Evolutionary conservation across 768 basidiomycete genomes (phyloP), one percentile per base, ranked within the genome.

Genomic region (Erythrobasidium yunnanense): DNA sequence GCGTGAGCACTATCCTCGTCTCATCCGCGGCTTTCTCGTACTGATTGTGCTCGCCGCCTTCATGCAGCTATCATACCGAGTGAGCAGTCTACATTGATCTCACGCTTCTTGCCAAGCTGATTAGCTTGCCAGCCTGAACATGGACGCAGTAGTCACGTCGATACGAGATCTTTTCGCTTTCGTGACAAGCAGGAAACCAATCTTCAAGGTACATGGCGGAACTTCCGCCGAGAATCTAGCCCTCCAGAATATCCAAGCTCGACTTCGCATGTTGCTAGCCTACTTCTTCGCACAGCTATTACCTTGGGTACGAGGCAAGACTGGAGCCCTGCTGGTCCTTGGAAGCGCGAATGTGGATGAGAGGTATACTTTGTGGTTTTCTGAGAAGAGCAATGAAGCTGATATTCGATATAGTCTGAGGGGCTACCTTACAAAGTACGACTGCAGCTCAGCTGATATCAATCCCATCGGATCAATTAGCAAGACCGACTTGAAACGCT

Each of bases 271-370:
- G 95, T 87, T 99, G 2, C 76, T 97, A 18, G 82, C 90, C 0
- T 97, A 97, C 74, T 77, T 95, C 77, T 96, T 97, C 70, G 92
- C 93, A 6, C 93, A 96, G 73, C 83, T 97, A 2, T 77, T 96
- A 32, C 93, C 90, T 2, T 96, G 88, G 86, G 88, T 86, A 0
- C 80, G 92, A 68, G 90, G 91, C 0, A 83, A 83, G 73, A 76
- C 77, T 42, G 95, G 95, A 0, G 89, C 90, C 4, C 76, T 99
- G 34, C 83, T 97, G 25, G 95, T 97, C 0, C 81, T 97, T n/a
- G 95, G 95, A 1, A 92, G 89, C 69, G 92, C 95, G 18, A 97
- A 97, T 73, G 95, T 99, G 1, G 95, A 99, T 72, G 95, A 97
- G 79, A 93, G 89, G 90, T 86, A 65, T 29, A 74, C 45, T 49